Evolutionary conservation across 2,329 filamentous ascomycete species (phyloP).

Genomic region (Penicillium sp.): DNA sequence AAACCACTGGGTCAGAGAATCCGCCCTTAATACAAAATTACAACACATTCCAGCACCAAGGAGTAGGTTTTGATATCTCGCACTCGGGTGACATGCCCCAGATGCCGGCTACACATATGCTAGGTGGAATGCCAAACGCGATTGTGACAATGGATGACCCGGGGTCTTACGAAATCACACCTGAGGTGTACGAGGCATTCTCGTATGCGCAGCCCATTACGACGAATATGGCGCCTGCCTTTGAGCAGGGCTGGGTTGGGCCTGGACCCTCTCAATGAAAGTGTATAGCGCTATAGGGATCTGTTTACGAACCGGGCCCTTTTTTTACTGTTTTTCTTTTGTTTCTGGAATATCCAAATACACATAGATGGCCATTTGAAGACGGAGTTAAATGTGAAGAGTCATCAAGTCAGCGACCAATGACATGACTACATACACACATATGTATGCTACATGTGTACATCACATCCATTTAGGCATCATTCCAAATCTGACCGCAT

Average conservation of each 20-base stretch:
- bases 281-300: background rate
- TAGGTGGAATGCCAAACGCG: constrained; percentile 36
- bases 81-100: constrained; percentile 26
- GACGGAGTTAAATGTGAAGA: background rate
- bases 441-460: too few species aligned
- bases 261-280: constrained; percentile 14
- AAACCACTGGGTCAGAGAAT: constrained; percentile 16
- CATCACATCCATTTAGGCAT: too few species aligned
- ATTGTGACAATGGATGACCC: constrained; percentile 41
- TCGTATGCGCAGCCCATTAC: constrained; percentile 47
- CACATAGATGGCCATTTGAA: background rate
- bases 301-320: background rate
- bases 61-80: constrained; percentile 25
- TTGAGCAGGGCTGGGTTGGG: constrained; percentile 29
- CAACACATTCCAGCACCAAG: constrained; percentile 24
- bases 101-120: constrained; percentile 30
- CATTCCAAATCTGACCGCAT: too few species aligned
- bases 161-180: constrained; percentile 42
- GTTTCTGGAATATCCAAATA: background rate
- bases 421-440: background rate
- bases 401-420: background rate
- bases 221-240: constrained; percentile 41
- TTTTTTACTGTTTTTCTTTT: background rate
- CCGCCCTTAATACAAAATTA: constrained; percentile 20
- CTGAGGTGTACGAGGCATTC: constrained; percentile 48